These are phyloP conservation scores for Cyberlindnera suaveolens DNA, from an alignment of 805 yeast genomes.

Conservation along the genomic window DNA sequence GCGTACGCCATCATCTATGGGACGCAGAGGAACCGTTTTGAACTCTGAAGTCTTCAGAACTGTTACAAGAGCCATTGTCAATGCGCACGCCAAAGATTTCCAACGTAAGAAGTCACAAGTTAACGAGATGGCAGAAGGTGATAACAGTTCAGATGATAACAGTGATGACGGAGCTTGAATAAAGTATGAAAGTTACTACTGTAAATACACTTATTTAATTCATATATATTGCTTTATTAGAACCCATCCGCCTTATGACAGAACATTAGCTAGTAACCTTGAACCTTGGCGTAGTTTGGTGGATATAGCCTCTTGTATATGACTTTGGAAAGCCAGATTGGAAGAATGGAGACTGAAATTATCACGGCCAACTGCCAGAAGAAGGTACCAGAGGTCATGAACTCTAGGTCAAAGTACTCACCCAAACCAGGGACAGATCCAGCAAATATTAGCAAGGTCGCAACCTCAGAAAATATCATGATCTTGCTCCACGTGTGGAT, in stretches of 20 bases:
- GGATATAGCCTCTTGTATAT: conserved; percentile 76
- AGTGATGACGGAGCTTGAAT: conserved; percentile 17
- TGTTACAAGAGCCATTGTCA: conserved; percentile 51
- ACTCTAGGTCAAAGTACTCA: conserved; percentile 79
- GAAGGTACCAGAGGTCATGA: conserved; percentile 51
- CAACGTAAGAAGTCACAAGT: conserved; percentile 33
- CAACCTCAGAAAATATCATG: conserved; percentile 68
- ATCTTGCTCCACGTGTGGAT: conserved; percentile 84
- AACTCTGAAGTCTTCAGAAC: conserved; percentile 30
- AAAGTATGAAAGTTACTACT: neutral
- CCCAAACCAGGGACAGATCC: conserved; percentile 76
- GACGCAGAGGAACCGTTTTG: conserved; percentile 14
- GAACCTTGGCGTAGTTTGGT: conserved; percentile 96
- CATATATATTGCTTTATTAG: neutral
- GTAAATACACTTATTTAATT: neutral
- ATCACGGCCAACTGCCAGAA: conserved; percentile 65
- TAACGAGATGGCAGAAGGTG: conserved; percentile 13
- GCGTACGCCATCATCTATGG: neutral
- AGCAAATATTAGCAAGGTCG: conserved; percentile 61
- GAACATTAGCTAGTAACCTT: conserved; percentile 43
- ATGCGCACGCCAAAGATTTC: conserved; percentile 82
- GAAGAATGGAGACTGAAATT: conserved; percentile 65
- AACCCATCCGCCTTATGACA: conserved; percentile 12
- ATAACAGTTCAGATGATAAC: conserved; percentile 22
- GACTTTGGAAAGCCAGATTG: conserved; percentile 83